These are phyloP conservation scores for Amaranthus tricolor DNA, from an alignment of 179 eudicot genomes.

Conservation along the genomic window DNA sequence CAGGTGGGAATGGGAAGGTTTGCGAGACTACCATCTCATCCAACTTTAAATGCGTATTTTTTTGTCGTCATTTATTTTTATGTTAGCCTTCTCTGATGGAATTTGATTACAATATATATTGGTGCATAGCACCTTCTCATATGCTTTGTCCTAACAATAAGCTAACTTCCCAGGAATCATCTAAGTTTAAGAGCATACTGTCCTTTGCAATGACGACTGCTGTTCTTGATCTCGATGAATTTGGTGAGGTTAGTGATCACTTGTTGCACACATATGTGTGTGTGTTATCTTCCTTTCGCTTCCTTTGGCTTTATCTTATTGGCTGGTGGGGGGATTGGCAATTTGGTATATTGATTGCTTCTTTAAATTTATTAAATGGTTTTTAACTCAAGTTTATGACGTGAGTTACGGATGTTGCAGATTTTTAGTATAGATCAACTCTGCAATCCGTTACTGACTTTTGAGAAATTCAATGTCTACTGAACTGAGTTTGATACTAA, in stretches of 20 bases:
- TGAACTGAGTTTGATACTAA: not conserved
- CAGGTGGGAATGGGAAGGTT: too few relatives aligned
- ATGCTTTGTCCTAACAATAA: conserved; percentile 11
- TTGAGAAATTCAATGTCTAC: not conserved
- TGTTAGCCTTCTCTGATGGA: too few relatives aligned
- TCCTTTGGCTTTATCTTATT: conserved; percentile 2
- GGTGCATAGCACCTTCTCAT: conserved; percentile 2
- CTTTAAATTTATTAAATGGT: not conserved
- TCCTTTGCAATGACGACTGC: conserved; percentile 53
- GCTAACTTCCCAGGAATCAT: conserved; percentile 53
- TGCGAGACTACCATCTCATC: too few relatives aligned
- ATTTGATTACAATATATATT: not conserved
- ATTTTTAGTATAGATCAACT: not conserved
- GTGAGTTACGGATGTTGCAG: not conserved
- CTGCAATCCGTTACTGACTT: not conserved
- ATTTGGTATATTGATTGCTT: not conserved
- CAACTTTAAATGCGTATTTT: too few relatives aligned
- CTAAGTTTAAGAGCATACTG: conserved; percentile 54
- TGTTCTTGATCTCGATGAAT: conserved; percentile 40
- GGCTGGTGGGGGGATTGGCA: not conserved
- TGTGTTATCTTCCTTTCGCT: conserved; percentile 1
- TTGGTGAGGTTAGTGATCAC: conserved; percentile 42
- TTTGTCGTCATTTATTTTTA: too few relatives aligned
- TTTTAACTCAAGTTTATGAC: not conserved
- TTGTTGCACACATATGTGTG: not conserved